Base-by-base conservation (phyloP, 306 rosid species). In the Rosa persica region DNA sequence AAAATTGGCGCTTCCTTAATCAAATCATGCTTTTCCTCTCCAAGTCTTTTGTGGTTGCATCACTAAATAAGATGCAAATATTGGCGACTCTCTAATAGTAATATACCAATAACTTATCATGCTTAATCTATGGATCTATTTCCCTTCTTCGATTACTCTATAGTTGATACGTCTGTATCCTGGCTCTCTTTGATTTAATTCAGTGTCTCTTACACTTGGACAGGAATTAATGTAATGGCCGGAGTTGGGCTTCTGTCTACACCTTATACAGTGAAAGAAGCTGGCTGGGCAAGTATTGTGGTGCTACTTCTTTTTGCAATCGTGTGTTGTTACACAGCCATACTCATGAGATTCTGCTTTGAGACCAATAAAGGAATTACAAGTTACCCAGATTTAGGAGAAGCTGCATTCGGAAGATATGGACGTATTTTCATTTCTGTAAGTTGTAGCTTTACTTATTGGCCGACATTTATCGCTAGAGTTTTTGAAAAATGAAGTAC, bases 161-260 rank as follows among this genome's bases (percentile, higher is more conserved):
- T 30, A 30, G 3, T 30, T 30, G 36, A 30, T 30, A 30, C 0
- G 0, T 30, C 36, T 30, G 36, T 30, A 30, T 30, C 36, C 2
- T 30, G 36, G 36, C 36, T 30, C 36, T 30, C 36, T 30, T 30
- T 30, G 36, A 30, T 30, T 30, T 30, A 30, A 30, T 30, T 30
- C 36, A 30, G 36, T 30, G 36, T 30, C 36, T 30, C 36, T 30
- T 30, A 3, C 36, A 30, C 54, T 62, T 61, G 87, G 73, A 55
- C 90, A 93, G 97, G 89, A 83, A 51, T 93, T 52, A 91, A 93
- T 83, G 92, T 93, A 70, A 77, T 93, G 93, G 96, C 90, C 65
- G 97, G 97, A 61, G 90, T 93, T 38, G 96, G 97, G 36, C 92
- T 91, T 75, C 92, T 93, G 40, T 93, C 96, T 16, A 77, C 93